Percentiles rank a stretch among this genome's conserved stretches.
phyloP scores from a whole-genome alignment of 805 yeast genomes.

The Wilhelminamyces savonicus region DNA sequence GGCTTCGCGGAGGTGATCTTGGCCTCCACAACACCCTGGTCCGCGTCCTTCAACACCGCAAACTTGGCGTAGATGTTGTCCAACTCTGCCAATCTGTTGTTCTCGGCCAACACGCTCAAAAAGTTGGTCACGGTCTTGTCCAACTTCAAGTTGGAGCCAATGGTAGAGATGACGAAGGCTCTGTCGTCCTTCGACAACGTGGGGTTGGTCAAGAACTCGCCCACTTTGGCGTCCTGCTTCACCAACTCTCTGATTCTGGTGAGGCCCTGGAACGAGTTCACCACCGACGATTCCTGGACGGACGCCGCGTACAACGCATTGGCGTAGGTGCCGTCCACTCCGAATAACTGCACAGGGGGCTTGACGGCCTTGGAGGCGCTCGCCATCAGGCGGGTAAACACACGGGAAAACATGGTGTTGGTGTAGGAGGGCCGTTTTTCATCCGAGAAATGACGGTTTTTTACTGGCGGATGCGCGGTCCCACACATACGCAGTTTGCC shows the following conservation, averaged over 20 bases:
- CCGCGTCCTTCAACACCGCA: constrained; percentile 74
- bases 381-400: constrained; percentile 67
- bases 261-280: constrained; percentile 62
- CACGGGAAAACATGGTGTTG: constrained; percentile 60
- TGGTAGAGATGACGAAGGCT: constrained; percentile 56
- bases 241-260: constrained; percentile 49
- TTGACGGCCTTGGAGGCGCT: constrained; percentile 59
- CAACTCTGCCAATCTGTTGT: constrained; percentile 82
- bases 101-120: constrained; percentile 80
- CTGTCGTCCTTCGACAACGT: constrained; percentile 75
- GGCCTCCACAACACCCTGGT: constrained; percentile 89
- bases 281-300: constrained; percentile 71
- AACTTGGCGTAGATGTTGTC: constrained; percentile 63
- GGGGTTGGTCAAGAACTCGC: constrained; percentile 68
- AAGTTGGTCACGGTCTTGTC: constrained; percentile 76
- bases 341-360: constrained; percentile 91
- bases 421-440: constrained; percentile 3
- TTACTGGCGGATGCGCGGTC: too few species aligned
- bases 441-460: neutral
- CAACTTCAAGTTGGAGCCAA: constrained; percentile 43
- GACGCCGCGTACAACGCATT: constrained; percentile 91
- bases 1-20: constrained; percentile 83
- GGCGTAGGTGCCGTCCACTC: constrained; percentile 96
- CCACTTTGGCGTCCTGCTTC: constrained; percentile 57
- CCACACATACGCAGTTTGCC: too few species aligned